Conservation (phyloP, 1,139 yeast genomes). For the Petasospora rhodanensis region DNA sequence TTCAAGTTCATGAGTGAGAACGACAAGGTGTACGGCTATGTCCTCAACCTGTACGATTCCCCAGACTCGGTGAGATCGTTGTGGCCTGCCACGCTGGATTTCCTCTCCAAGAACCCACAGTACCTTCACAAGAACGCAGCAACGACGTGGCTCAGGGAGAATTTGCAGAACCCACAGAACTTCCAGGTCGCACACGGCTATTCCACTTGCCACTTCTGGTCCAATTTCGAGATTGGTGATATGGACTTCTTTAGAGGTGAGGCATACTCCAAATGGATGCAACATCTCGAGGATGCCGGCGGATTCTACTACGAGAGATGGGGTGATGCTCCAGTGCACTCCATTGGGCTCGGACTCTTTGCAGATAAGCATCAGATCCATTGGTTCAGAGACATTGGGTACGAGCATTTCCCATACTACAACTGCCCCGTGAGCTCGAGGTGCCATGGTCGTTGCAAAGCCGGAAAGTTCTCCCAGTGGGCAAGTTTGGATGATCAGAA, state of each 20-base stretch:
- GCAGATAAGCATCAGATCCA: conserved; percentile 67
- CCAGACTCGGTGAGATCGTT: conserved; percentile 57
- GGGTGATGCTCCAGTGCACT: conserved; percentile 93
- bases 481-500: conserved; percentile 54
- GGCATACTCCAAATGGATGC: conserved; percentile 61
- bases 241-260: conserved; percentile 72
- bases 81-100: conserved; percentile 67
- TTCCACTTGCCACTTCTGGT: conserved; percentile 87
- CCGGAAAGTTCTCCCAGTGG: conserved; percentile 44
- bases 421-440: conserved; percentile 58
- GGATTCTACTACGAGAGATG: conserved; percentile 85
- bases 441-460: conserved; percentile 37
- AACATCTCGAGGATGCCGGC: conserved; percentile 61
- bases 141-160: conserved; percentile 67
- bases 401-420: conserved; percentile 65
- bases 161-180: conserved; percentile 55
- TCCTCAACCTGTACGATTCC: conserved; percentile 62
- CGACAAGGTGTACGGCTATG: conserved; percentile 64
- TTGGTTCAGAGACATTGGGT: conserved; percentile 89
- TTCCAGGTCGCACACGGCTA: conserved; percentile 55
- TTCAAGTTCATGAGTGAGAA: conserved; percentile 69
- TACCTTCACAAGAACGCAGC: conserved; percentile 66
- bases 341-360: conserved; percentile 69
- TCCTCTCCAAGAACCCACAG: conserved; percentile 50
- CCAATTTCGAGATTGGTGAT: conserved; percentile 78